Evolutionary conservation across 208 protist species (phyloP), one percentile per base, ranked within the genome.

Genomic region (Leptomonas seymouri): DNA sequence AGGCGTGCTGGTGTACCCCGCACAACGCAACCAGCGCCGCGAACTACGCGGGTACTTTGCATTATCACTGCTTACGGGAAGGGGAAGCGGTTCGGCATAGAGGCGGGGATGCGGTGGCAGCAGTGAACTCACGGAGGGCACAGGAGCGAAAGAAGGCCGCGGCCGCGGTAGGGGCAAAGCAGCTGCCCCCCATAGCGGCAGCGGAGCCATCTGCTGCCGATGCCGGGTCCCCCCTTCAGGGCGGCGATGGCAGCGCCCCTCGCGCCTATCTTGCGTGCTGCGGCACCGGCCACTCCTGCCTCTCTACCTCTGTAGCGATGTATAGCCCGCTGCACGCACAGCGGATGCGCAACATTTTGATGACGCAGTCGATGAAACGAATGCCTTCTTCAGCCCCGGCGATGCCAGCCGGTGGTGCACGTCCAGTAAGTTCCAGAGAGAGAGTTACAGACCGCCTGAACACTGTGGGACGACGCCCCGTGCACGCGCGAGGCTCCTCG

Each of bases 31-130:
- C 64, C 16, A 61, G 48, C 48, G 63, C 64, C 11, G 71, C 71
- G 1, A 74, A 68, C 11, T 93, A 89, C 71, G 81, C 76, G n/a
- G 81, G 85, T 20, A 44, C 56, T 4, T 67, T 96, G 59, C 91
- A 96, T 69, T 96, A 96, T 62, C 91, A 96, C 64, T 96, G 91
- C 62, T 73, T 83, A 28, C 79, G 85, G 36, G 90, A 91, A 50
- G 69, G 59, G 18, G 56, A 76, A 23, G 56, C 62, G 23, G 71
- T 69, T 31, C 34, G 41, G 3, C 54, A 74, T 41, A 65, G 44
- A 3, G 61, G 48, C 16, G 61, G 49, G 4, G 46, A 2, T 16
- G 23, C 58, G 36, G 23, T 53, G 6, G 27, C 30, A 3, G n/a
- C 62, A 34, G 21, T 45, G 16, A 42, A 63, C 28, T 45, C 66